phyloP scores from a whole-genome alignment of 345 rosid genomes.

The Eucalyptus cladocalyx region DNA sequence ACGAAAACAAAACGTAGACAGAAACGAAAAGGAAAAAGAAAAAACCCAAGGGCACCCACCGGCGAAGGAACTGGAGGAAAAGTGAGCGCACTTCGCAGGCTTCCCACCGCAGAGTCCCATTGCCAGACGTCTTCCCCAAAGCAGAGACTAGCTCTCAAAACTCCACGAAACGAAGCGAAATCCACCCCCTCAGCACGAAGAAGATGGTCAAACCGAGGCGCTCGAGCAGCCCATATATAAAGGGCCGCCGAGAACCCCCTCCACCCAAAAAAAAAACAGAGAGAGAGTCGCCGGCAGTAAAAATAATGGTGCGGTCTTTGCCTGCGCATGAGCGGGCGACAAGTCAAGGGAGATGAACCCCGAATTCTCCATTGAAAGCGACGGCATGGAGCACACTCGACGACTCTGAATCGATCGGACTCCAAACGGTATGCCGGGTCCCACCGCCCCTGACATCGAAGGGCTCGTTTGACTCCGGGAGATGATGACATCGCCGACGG shows the following conservation, averaged over 20 bases:
- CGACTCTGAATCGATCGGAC: neutral
- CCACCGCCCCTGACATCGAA: neutral
- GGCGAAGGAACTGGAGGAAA: neutral
- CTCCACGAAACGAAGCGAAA: neutral
- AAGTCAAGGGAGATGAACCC: neutral
- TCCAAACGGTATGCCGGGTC: neutral
- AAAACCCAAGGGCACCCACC: neutral
- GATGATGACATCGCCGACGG: neutral
- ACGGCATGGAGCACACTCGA: neutral
- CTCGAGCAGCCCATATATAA: neutral
- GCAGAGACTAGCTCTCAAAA: neutral
- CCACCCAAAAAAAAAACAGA: neutral
- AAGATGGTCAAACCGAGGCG: neutral
- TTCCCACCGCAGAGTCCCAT: conserved; percentile 5
- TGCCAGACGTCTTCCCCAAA: neutral
- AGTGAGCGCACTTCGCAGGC: conserved; percentile 6
- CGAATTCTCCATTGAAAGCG: neutral
- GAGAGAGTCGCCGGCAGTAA: neutral
- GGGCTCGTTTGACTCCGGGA: neutral
- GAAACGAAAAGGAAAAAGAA: neutral
- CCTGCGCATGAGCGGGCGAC: neutral
- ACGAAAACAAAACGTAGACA: neutral
- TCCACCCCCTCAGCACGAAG: neutral
- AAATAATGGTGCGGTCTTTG: neutral
- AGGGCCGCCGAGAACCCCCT: neutral